Evolutionary conservation across 352 stramenopile genomes (phyloP).

Genomic region (Phytophthora macrochlamydospora): DNA sequence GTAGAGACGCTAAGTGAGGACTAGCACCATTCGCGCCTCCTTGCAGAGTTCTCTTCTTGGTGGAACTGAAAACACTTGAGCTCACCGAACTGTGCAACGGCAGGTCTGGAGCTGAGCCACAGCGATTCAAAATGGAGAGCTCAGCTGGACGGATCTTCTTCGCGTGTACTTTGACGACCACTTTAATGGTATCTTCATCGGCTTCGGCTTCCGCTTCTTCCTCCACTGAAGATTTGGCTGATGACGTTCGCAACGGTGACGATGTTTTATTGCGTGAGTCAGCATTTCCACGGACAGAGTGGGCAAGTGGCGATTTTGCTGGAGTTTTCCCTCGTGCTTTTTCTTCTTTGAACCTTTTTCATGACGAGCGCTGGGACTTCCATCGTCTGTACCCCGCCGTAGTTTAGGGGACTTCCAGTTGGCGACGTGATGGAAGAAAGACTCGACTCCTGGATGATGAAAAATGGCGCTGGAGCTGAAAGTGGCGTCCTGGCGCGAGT

Average conservation of each 20-base stretch:
- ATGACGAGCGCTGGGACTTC: constrained; percentile 4
- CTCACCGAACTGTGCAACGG: constrained; percentile 61
- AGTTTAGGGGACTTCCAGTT: constrained; percentile 23
- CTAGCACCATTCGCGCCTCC: constrained; percentile 31
- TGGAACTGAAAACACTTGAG: constrained; percentile 63
- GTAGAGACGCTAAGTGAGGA: constrained; percentile 45
- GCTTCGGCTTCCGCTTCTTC: constrained; percentile 2
- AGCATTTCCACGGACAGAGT: background rate
- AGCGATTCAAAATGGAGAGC: constrained; percentile 60
- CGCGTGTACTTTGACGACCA: background rate
- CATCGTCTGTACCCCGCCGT: constrained; percentile 4
- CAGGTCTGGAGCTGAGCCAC: constrained; percentile 64
- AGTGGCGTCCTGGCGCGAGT: constrained; percentile 4
- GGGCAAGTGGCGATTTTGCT: constrained; percentile 2
- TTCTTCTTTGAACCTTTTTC: constrained; percentile 13
- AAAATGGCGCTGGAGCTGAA: constrained; percentile 49
- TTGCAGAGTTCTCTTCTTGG: constrained; percentile 62
- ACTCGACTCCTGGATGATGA: constrained; percentile 67
- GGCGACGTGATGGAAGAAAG: constrained; percentile 23
- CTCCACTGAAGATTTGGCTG: background rate
- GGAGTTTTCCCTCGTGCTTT: constrained; percentile 18
- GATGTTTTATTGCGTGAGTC: background rate
- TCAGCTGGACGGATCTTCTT: constrained; percentile 17
- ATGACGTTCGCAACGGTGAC: constrained; percentile 1
- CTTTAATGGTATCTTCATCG: constrained; percentile 1